Evolutionary conservation across 2,329 filamentous ascomycete genomes (phyloP).

Genomic region (Dactylellina cionopaga): DNA sequence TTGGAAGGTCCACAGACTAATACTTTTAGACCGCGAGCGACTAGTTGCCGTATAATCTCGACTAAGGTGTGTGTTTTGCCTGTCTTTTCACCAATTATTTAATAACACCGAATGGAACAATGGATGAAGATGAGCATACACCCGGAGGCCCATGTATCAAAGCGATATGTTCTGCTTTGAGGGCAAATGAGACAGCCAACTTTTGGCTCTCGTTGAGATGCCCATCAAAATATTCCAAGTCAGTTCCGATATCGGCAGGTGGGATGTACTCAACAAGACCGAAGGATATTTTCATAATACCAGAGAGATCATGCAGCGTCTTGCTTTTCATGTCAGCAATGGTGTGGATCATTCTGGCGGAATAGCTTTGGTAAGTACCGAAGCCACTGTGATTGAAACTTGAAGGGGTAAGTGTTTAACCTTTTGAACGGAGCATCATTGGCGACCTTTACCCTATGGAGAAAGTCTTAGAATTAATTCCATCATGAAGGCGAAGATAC

Average conservation of each 20-base stretch:
- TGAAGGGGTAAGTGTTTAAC: slow-evolving; percentile 8
- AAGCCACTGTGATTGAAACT: neutral
- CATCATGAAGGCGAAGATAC: neutral
- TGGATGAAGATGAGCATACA: slow-evolving; percentile 59
- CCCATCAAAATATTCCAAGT: slow-evolving; percentile 71
- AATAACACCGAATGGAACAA: neutral
- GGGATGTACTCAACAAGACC: slow-evolving; percentile 67
- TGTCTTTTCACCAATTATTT: slow-evolving; percentile 65
- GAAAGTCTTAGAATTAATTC: neutral
- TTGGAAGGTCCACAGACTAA: slow-evolving; percentile 74
- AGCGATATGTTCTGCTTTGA: slow-evolving; percentile 74
- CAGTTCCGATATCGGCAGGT: slow-evolving; percentile 63
- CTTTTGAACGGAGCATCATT: slow-evolving; percentile 48
- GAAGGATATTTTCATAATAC: slow-evolving; percentile 72
- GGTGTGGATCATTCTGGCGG: slow-evolving; percentile 69
- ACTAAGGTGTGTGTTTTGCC: slow-evolving; percentile 97
- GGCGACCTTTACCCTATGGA: slow-evolving; percentile 31
- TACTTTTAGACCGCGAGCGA: slow-evolving; percentile 59
- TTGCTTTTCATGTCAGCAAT: slow-evolving; percentile 72
- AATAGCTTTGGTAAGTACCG: too few relatives aligned
- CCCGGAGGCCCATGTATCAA: slow-evolving; percentile 91
- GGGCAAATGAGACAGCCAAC: slow-evolving; percentile 79
- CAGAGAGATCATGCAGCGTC: slow-evolving; percentile 68
- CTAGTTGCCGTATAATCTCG: slow-evolving; percentile 90
- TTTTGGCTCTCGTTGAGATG: slow-evolving; percentile 74